These are phyloP conservation scores for Suillus plorans DNA, from an alignment of 768 basidiomycete genomes.

Conservation along the genomic window DNA sequence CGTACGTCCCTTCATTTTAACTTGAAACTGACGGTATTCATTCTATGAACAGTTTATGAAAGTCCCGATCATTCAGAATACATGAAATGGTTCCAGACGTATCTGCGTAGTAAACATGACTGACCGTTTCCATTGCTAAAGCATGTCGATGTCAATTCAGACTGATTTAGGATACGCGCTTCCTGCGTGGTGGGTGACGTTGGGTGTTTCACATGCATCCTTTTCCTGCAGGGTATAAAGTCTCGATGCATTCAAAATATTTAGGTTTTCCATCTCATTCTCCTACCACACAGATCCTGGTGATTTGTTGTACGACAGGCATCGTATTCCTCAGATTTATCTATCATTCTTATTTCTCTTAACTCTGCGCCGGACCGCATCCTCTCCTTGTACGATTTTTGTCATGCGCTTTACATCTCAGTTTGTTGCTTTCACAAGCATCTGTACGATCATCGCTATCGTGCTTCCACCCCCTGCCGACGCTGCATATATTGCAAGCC, in stretches of 20 bases:
- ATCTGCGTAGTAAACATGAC: background rate
- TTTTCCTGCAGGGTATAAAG: background rate
- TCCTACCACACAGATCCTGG: constrained; percentile 50
- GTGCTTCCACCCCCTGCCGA: constrained; percentile 37
- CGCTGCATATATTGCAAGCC: constrained; percentile 38
- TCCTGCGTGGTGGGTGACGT: background rate
- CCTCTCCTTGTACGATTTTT: constrained; percentile 13
- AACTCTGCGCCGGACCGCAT: constrained; percentile 16
- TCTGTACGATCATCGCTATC: constrained; percentile 46
- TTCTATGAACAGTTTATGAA: background rate
- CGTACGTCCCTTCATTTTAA: background rate
- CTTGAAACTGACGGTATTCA: background rate
- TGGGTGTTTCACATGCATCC: background rate
- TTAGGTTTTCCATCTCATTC: constrained; percentile 36
- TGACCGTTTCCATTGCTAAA: background rate
- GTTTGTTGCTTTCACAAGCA: constrained; percentile 46
- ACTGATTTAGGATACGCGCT: background rate
- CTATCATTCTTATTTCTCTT: background rate
- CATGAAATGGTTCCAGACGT: background rate
- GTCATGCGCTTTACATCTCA: constrained; percentile 53
- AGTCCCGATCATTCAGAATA: background rate
- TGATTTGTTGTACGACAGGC: constrained; percentile 36
- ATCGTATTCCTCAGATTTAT: background rate
- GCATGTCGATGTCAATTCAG: background rate
- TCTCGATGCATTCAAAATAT: background rate